Conservation (phyloP, 805 yeast genomes). For the Myxozyma neglecta region DNA sequence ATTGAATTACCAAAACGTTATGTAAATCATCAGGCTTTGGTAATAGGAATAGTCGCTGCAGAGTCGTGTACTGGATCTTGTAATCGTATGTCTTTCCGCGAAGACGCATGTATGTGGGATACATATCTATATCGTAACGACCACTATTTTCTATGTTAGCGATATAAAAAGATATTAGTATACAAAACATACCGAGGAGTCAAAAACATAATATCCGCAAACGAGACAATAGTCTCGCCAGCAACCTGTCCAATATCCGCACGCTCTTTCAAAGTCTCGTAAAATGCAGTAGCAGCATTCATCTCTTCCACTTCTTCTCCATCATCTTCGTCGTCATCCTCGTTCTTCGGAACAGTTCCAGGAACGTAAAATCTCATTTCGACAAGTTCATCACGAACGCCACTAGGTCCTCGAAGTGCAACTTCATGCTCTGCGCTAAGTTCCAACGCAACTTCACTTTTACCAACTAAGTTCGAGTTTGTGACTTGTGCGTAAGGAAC, state of each 20-base stretch:
- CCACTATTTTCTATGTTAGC: conserved; percentile 57
- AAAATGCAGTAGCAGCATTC: conserved; percentile 79
- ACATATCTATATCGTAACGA: conserved; percentile 95
- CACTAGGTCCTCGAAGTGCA: conserved; percentile 57
- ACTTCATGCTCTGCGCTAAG: conserved; percentile 54
- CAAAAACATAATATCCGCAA: conserved; percentile 83
- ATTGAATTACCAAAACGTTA: conserved; percentile 81
- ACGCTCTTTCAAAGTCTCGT: conserved; percentile 85
- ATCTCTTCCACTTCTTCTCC: conserved; percentile 50
- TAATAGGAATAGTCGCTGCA: conserved; percentile 84
- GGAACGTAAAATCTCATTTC: conserved; percentile 94
- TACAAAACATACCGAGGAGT: conserved; percentile 56
- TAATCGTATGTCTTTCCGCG: conserved; percentile 98
- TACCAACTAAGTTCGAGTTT: conserved; percentile 87
- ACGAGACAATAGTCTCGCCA: conserved; percentile 92
- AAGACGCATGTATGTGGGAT: conserved; percentile 77
- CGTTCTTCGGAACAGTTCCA: conserved; percentile 62
- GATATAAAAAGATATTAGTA: neutral
- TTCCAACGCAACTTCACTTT: conserved; percentile 90
- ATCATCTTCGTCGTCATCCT: conserved; percentile 40
- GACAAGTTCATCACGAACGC: conserved; percentile 78
- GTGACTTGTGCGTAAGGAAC: conserved; percentile 77
- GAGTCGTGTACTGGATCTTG: conserved; percentile 85
- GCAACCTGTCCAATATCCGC: conserved; percentile 94
- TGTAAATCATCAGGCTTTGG: conserved; percentile 95